Base-by-base conservation (phyloP, 179 eudicot species). In the Beta lomatogona region DNA sequence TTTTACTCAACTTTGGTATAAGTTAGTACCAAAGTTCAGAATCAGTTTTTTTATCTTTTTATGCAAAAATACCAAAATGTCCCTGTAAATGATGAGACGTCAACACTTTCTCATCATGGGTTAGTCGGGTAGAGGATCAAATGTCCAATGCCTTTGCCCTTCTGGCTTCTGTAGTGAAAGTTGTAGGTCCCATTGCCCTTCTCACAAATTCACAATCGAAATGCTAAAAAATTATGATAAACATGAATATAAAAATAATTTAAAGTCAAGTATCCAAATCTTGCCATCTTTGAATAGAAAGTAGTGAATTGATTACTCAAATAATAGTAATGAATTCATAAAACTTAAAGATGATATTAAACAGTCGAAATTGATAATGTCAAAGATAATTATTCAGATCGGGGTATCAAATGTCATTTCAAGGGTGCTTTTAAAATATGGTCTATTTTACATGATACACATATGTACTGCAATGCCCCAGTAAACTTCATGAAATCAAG, bases 401-500 rank as follows among this genome's bases (percentile, higher is more conserved):
- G 45, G 60, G 36, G 71, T 4, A 64, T 63, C 71, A 48, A 52
- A 36, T 15, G 82, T 80, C 82, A 80, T 61, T 28, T 76, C 61
- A 67, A 54, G 50, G 44, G 80, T 70, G 76, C 76, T 76, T 48
- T 31, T 36, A 36, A 75, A 55, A n/a, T 59, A 58, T 28, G 67
- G 61, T 4, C n/a, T 25, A 25, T n/a, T 68, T 68, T 76, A 54
- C 57, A 70, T 70, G 76, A 81, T 81, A 67, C 16, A 7, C 16
- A 48, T 21, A 60, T 68, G 76, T 50, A 81, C 54, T 68, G 22
- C 71, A 21, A 69, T 31, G 54, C 14, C 73, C 80, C 73, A 65
- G 41, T 59, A 82, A 82, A 82, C 74, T 55, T 82, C 77, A 71
- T 77, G 77, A 63, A 77, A 77, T 82, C 77, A 82, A 77, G 77